Evolutionary conservation across 1,139 yeast species (phyloP), one percentile per base, ranked within the genome.

Genomic region (Protomyces lactucae-debilis): DNA sequence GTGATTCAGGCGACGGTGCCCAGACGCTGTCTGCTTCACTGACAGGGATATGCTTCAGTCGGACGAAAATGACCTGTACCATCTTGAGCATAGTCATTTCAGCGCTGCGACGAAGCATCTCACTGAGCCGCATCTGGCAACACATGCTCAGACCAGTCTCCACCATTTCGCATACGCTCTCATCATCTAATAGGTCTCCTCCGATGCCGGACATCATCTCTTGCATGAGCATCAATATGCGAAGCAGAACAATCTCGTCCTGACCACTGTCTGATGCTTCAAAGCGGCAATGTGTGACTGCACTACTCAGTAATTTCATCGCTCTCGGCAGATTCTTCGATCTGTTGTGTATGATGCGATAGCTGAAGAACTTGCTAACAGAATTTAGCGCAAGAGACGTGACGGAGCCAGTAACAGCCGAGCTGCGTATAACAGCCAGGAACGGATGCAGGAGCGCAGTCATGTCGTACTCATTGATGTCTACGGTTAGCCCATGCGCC

Each of bases 261-360:
- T 92, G 87, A 52, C 87, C 83, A 73, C 91, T 96, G 73, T 92
- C 97, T 0, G 95, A 88, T 1, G 97, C 97, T 76, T 93, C 98
- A 73, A 93, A 95, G 46, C 97, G 83, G 75, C 99, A 93, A 72
- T 91, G 97, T 0, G 98, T 89, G 66, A 95, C 81, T 0, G 97
- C 87, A 18, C 88, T 82, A 21, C 87, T 82, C 65, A 86, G 79
- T 70, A 85, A 87, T 14, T 84, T 79, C 69, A 87, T 76, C 64
- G 76, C 84, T 71, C 69, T 67, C 21, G 71, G 71, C 51, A 89
- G 81, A 45, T 85, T 82, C 21, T 76, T 74, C 3, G 85, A 80
- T 0, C 75, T 69, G 18, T 74, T 73, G 52, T 79, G 76, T 18
- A 85, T 76, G 21, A 87, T 80, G 10, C 78, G 84, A 73, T 88